Percentiles rank a stretch among this genome's conserved stretches.
Evolutionary conservation across 768 basidiomycete species (phyloP).

Genomic region (Suillus paluster): DNA sequence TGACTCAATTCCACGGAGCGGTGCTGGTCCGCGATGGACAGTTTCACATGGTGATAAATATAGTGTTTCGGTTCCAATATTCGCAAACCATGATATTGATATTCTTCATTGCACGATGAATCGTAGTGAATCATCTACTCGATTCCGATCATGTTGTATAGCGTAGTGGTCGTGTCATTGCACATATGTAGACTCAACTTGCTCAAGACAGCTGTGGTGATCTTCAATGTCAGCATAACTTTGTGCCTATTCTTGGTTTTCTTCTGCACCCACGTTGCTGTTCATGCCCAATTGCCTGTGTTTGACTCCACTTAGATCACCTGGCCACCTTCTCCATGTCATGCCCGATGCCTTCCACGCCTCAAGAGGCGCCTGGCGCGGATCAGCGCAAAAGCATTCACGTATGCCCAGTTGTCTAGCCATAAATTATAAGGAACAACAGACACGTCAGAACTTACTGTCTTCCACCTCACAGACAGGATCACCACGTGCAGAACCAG

Average conservation of each 20-base stretch:
- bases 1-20: background rate
- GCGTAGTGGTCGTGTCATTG: no score
- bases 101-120: no score
- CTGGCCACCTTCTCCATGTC: slow-evolving; percentile 67
- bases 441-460: slow-evolving; percentile 22
- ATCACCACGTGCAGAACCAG: slow-evolving; percentile 7
- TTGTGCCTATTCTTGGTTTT: no score
- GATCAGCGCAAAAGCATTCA: slow-evolving; percentile 72
- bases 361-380: slow-evolving; percentile 43
- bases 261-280: no score
- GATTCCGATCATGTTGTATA: no score
- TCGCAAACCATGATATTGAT: background rate
- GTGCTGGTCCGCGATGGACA: background rate
- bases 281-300: no score
- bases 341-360: slow-evolving; percentile 51
- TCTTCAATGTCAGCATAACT: no score
- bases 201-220: no score
- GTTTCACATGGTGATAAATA: background rate
- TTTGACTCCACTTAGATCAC: no score
- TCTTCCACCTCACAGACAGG: slow-evolving; percentile 27
- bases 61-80: background rate
- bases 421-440: background rate
- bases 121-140: no score
- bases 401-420: slow-evolving; percentile 81
- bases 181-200: no score